Conservation (phyloP, 1,284 basidiomycete genomes). For the Clitocybe nebularis region DNA sequence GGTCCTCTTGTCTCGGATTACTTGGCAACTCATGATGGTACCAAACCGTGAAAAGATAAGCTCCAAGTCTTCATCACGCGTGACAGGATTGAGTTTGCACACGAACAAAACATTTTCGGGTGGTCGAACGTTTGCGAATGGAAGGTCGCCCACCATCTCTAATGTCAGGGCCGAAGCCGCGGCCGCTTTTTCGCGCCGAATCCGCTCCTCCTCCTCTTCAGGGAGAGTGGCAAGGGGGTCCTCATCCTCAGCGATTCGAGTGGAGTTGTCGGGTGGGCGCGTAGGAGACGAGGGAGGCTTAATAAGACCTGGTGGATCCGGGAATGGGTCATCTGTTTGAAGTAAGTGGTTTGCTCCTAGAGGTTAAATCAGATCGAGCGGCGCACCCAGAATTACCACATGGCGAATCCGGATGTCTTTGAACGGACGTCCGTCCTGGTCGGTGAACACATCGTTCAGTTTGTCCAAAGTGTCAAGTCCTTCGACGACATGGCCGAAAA, state of each 20-base stretch:
- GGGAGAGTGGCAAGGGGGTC: constrained; percentile 73
- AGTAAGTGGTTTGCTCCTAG: neutral
- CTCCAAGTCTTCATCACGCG: constrained; percentile 93
- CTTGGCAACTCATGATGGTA: constrained; percentile 93
- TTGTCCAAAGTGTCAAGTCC: constrained; percentile 91
- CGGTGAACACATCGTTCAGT: constrained; percentile 88
- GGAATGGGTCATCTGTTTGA: constrained; percentile 85
- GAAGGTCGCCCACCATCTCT: constrained; percentile 98
- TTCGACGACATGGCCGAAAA: constrained; percentile 94
- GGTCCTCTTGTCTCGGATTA: constrained; percentile 93
- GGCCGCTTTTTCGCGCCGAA: constrained; percentile 81
- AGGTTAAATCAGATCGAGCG: constrained; percentile 4
- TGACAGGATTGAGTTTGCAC: constrained; percentile 97
- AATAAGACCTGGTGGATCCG: constrained; percentile 76
- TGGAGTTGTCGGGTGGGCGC: constrained; percentile 77
- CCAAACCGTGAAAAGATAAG: constrained; percentile 97
- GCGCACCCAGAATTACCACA: constrained; percentile 85
- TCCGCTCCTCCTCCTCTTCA: constrained; percentile 79
- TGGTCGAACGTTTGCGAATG: constrained; percentile 95
- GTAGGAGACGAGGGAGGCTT: constrained; percentile 77
- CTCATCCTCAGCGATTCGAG: constrained; percentile 90
- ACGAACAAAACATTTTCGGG: constrained; percentile 99
- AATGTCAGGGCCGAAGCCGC: constrained; percentile 92
- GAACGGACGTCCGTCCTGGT: constrained; percentile 85
- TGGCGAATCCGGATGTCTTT: constrained; percentile 94